Percentiles rank a stretch among this genome's conserved stretches.
Evolutionary conservation across 1,284 basidiomycete species (phyloP).

Genomic region (Bondarzewia mesenterica): DNA sequence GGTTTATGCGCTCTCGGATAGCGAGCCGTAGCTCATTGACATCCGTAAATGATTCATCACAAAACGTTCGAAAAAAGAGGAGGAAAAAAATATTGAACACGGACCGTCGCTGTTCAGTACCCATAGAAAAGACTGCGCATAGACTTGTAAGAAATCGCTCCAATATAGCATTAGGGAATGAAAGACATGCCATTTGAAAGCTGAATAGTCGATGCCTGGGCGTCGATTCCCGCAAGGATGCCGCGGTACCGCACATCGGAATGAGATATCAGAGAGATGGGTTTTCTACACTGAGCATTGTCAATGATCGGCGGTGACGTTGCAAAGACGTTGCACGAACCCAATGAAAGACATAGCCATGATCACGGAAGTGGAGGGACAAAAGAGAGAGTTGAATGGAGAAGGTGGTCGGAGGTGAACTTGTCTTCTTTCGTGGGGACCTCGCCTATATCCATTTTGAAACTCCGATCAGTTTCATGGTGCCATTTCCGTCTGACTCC

Average conservation of each 20-base stretch:
- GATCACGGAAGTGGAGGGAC: slow-evolving; percentile 13
- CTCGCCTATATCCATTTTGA: neutral
- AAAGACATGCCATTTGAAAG: slow-evolving; percentile 66
- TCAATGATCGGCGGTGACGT: slow-evolving; percentile 9
- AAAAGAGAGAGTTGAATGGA: slow-evolving; percentile 5
- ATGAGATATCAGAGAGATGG: slow-evolving; percentile 86
- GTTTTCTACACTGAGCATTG: slow-evolving; percentile 45
- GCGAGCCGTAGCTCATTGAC: slow-evolving; percentile 46
- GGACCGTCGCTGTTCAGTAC: slow-evolving; percentile 77
- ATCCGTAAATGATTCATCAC: slow-evolving; percentile 54
- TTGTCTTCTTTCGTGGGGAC: no score
- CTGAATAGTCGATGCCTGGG: slow-evolving; percentile 76
- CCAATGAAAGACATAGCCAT: slow-evolving; percentile 74
- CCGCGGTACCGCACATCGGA: slow-evolving; percentile 88
- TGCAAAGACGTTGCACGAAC: slow-evolving; percentile 26
- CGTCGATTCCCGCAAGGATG: slow-evolving; percentile 80
- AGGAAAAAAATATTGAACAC: slow-evolving; percentile 26
- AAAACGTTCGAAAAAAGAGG: slow-evolving; percentile 6
- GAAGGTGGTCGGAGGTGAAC: slow-evolving; percentile 2
- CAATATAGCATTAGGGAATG: slow-evolving; percentile 1
- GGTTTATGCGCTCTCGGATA: slow-evolving; percentile 62
- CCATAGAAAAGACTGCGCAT: slow-evolving; percentile 74
- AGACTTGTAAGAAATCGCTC: neutral
- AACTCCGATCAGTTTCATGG: slow-evolving; percentile 5
- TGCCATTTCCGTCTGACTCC: no score